A percentile compares a stretch with the other conserved stretches of the same genome.
These are phyloP conservation scores for Ascochyta pisi DNA, from an alignment of 2,329 filamentous ascomycete genomes.

Conservation along the genomic window DNA sequence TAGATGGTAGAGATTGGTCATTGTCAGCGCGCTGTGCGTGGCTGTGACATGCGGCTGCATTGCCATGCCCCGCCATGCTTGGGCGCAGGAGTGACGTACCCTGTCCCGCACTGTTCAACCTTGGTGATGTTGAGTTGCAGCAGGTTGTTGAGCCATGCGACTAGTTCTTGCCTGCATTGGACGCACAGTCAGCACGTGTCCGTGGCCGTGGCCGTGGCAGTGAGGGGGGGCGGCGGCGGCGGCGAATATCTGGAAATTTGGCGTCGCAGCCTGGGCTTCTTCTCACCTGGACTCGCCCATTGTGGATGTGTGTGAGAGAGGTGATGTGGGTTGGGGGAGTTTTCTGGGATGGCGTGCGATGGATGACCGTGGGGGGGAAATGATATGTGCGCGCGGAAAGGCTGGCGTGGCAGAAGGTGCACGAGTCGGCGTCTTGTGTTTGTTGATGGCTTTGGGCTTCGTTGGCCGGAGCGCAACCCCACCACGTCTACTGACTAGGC, in stretches of 20 bases:
- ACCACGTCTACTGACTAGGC: slow-evolving; percentile 10
- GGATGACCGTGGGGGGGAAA: slow-evolving; percentile 9
- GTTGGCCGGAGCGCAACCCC: slow-evolving; percentile 24
- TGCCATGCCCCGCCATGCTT: slow-evolving; percentile 3
- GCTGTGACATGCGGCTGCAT: slow-evolving; percentile 3
- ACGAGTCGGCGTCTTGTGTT: slow-evolving; percentile 30
- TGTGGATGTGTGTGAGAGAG: slow-evolving; percentile 30
- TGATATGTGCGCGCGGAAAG: no score
- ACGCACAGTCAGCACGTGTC: slow-evolving; percentile 24
- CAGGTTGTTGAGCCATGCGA: slow-evolving; percentile 96
- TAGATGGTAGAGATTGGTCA: not conserved
- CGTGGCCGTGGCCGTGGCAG: slow-evolving; percentile 13
- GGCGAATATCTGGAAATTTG: slow-evolving; percentile 26
- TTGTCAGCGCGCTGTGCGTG: no score
- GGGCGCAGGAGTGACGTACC: slow-evolving; percentile 64
- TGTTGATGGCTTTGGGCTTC: slow-evolving; percentile 30
- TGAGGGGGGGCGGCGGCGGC: slow-evolving; percentile 29
- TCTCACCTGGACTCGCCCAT: slow-evolving; percentile 71
- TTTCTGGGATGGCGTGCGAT: slow-evolving; percentile 8
- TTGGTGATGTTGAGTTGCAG: slow-evolving; percentile 97
- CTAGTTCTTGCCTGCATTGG: slow-evolving; percentile 81
- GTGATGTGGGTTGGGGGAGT: slow-evolving; percentile 1
- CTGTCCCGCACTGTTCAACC: slow-evolving; percentile 98
- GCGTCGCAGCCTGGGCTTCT: slow-evolving; percentile 18
- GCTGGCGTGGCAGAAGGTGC: slow-evolving; percentile 4